A percentile compares a stretch with the other conserved stretches of the same genome.
These are phyloP conservation scores for Tagetes patula DNA, from an alignment of 129 eudicot species.

Conservation along the genomic window DNA sequence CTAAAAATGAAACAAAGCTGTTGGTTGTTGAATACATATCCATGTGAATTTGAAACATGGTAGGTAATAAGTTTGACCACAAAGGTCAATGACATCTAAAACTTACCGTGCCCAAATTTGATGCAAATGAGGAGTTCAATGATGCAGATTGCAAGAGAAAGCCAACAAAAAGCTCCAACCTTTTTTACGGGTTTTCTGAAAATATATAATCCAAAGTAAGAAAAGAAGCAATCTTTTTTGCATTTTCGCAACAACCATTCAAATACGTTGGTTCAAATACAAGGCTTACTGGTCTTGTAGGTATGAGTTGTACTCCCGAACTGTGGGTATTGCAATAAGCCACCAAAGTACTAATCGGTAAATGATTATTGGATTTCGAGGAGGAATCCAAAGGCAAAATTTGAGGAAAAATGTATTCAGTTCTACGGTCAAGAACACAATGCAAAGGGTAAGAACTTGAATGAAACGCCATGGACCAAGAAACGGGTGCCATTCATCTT, in stretches of 20 bases:
- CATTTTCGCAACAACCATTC: conserved; percentile 7
- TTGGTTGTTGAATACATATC: conserved; percentile 9
- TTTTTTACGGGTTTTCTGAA: conserved; percentile 82
- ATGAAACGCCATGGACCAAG: conserved; percentile 91
- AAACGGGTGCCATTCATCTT: conserved; percentile 99
- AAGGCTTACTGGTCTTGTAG: conserved; percentile 75
- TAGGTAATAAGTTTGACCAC: conserved; percentile 26
- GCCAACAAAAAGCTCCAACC: conserved; percentile 97
- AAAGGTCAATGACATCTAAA: conserved; percentile 17
- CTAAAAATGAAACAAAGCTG: not conserved
- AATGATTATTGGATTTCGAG: conserved; percentile 74
- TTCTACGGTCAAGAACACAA: conserved; percentile 82
- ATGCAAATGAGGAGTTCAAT: conserved; percentile 94
- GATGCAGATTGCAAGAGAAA: conserved; percentile 92
- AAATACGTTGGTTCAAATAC: not conserved
- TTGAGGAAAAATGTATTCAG: conserved; percentile 92
- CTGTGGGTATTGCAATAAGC: conserved; percentile 93
- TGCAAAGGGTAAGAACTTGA: conserved; percentile 85
- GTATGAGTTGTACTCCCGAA: conserved; percentile 92
- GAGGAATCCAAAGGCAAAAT: conserved; percentile 98
- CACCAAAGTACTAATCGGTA: conserved; percentile 93
- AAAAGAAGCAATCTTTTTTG: not conserved
- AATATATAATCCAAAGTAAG: conserved; percentile 19
- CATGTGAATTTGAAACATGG: not conserved
- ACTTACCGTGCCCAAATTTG: conserved; percentile 93